These are phyloP conservation scores for Boletales sp. DNA, from an alignment of 768 basidiomycete genomes.

Conservation along the genomic window DNA sequence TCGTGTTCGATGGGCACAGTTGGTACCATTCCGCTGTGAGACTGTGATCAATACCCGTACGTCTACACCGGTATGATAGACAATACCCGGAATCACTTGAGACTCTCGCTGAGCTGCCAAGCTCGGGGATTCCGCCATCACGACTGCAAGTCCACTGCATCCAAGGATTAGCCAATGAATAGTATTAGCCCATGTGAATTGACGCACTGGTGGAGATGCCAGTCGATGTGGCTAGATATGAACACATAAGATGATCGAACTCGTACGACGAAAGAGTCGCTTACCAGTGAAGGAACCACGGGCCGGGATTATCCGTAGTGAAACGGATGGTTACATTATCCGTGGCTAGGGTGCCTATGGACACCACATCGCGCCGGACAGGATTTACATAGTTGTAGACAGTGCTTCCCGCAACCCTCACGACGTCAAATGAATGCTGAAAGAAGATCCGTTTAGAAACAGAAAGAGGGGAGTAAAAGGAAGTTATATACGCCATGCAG, in stretches of 20 bases:
- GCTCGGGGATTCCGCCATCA: too few species aligned
- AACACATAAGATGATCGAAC: background rate
- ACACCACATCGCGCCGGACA: slow-evolving; percentile 33
- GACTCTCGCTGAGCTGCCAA: too few species aligned
- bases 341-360: slow-evolving; percentile 18
- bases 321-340: slow-evolving; percentile 57
- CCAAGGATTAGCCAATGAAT: too few species aligned
- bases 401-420: slow-evolving; percentile 28
- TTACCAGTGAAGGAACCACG: slow-evolving; percentile 51
- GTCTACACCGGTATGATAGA: too few species aligned
- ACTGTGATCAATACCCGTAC: too few species aligned
- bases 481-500: slow-evolving; percentile 36
- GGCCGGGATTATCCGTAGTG: slow-evolving; percentile 62
- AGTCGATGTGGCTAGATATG: too few species aligned
- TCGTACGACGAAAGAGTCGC: background rate
- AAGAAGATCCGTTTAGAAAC: background rate
- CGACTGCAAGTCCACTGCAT: too few species aligned
- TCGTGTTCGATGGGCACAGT: background rate
- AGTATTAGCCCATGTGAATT: too few species aligned
- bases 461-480: background rate
- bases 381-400: slow-evolving; percentile 37
- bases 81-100: too few species aligned
- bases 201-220: too few species aligned
- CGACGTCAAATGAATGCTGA: slow-evolving; percentile 37
- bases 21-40: slow-evolving; percentile 20